Conservation (phyloP, 2,329 filamentous ascomycete species). For the Neonectria neomacrospora region DNA sequence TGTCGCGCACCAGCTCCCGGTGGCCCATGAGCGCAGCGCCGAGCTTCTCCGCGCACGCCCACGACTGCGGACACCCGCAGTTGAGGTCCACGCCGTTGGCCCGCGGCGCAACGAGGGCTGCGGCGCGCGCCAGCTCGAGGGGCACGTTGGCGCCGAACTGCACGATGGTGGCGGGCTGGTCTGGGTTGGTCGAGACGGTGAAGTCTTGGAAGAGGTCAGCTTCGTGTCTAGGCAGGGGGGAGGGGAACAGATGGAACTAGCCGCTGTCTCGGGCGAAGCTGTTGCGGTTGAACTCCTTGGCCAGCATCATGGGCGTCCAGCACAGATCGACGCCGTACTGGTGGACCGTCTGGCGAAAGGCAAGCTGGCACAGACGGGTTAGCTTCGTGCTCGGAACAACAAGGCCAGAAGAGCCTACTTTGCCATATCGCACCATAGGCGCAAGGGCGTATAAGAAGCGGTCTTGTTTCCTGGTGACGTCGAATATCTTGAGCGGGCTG, state of each 20-base stretch:
- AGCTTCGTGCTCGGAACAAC: background rate
- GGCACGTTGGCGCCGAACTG: slow-evolving; percentile 75
- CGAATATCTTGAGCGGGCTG: slow-evolving; percentile 70
- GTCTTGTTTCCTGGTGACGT: slow-evolving; percentile 61
- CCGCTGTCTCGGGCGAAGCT: slow-evolving; percentile 69
- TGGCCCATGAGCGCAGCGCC: slow-evolving; percentile 76
- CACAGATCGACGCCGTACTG: slow-evolving; percentile 73
- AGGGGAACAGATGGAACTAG: slow-evolving; percentile 41
- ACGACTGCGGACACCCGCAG: slow-evolving; percentile 78
- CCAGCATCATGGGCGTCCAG: slow-evolving; percentile 79
- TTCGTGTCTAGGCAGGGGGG: too few relatives aligned
- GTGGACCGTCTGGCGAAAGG: slow-evolving; percentile 74
- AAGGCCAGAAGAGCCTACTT: slow-evolving; percentile 49
- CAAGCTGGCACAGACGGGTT: slow-evolving; percentile 59
- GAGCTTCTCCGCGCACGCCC: slow-evolving; percentile 75
- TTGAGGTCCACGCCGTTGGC: slow-evolving; percentile 76
- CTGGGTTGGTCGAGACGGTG: slow-evolving; percentile 64
- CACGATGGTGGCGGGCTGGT: slow-evolving; percentile 70
- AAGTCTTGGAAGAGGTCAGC: slow-evolving; percentile 58
- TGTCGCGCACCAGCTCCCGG: slow-evolving; percentile 72
- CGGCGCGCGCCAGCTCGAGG: slow-evolving; percentile 70
- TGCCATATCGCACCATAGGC: slow-evolving; percentile 76
- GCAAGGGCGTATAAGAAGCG: slow-evolving; percentile 69
- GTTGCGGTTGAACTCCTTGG: slow-evolving; percentile 75
- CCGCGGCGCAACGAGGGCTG: slow-evolving; percentile 69